Conservation (phyloP, 352 stramenopile genomes). For the Halophytophthora batemanensis region DNA sequence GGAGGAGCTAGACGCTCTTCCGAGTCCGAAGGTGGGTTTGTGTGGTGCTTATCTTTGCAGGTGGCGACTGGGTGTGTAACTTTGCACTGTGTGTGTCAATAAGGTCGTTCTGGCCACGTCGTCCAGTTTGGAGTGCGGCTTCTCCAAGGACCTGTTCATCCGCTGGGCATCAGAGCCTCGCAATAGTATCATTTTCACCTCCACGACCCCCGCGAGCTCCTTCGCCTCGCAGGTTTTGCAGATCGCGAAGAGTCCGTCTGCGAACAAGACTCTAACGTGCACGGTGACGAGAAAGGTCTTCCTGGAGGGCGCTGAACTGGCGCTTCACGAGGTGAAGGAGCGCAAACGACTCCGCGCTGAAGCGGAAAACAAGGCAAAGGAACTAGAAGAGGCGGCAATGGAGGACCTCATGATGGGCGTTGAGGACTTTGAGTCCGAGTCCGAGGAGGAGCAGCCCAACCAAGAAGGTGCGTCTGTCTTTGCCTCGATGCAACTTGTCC, state of each 20-base stretch:
- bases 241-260: constrained; percentile 43
- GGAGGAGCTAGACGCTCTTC: constrained; percentile 83
- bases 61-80: neutral
- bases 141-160: constrained; percentile 83
- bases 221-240: constrained; percentile 69
- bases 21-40: constrained; percentile 67
- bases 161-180: constrained; percentile 69
- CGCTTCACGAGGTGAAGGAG: constrained; percentile 84
- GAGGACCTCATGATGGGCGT: constrained; percentile 92
- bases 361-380: constrained; percentile 85
- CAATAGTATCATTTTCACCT: constrained; percentile 87
- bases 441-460: constrained; percentile 65
- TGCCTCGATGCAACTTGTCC: neutral
- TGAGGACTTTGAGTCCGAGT: constrained; percentile 85
- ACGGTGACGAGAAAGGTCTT: constrained; percentile 70
- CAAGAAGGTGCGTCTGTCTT: constrained; percentile 53
- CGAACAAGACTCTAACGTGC: constrained; percentile 54
- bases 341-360: constrained; percentile 77
- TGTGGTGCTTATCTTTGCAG: neutral
- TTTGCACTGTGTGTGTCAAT: neutral
- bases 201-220: constrained; percentile 52
- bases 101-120: constrained; percentile 83
- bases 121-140: constrained; percentile 74
- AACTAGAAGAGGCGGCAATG: constrained; percentile 87
- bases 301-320: constrained; percentile 83